Evolutionary conservation across 2,329 filamentous ascomycete genomes (phyloP).

Genomic region (Colletotrichum euphorbiae): DNA sequence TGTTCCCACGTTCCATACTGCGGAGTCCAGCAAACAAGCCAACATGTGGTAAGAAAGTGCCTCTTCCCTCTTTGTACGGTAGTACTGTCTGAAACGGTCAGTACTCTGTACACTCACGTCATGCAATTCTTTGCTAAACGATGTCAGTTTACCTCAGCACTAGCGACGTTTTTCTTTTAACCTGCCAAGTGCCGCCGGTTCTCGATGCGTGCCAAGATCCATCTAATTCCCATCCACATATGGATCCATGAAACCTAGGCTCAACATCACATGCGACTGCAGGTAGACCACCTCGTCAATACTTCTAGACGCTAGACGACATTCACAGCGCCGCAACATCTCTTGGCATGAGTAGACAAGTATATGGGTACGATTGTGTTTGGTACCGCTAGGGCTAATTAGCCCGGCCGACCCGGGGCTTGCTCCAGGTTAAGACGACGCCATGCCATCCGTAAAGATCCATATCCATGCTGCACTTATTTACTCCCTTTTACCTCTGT

Average conservation of each 20-base stretch:
- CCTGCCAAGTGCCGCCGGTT: conserved; percentile 17
- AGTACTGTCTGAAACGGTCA: no score
- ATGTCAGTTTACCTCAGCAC: no score
- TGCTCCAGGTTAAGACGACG: conserved; percentile 36
- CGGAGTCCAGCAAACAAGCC: no score
- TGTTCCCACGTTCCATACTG: no score
- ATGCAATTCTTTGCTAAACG: no score
- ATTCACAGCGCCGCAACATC: not conserved
- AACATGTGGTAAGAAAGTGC: no score
- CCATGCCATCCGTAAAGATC: conserved; percentile 29
- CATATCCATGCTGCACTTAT: conserved; percentile 24
- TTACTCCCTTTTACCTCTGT: conserved; percentile 2
- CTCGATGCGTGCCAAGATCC: conserved; percentile 4
- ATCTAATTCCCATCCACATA: not conserved
- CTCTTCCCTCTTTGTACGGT: no score
- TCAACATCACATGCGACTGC: not conserved
- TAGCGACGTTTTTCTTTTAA: not conserved
- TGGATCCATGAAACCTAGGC: not conserved
- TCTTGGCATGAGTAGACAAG: not conserved
- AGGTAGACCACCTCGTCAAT: not conserved
- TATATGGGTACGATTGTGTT: not conserved
- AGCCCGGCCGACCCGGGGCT: conserved; percentile 35
- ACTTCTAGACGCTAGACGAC: conserved; percentile 9
- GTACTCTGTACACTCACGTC: no score
- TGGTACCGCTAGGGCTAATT: conserved; percentile 29